Evolutionary conservation across 352 stramenopile genomes (phyloP), one percentile per base, ranked within the genome.

Genomic region (Phytopythium cucurbitacearum): DNA sequence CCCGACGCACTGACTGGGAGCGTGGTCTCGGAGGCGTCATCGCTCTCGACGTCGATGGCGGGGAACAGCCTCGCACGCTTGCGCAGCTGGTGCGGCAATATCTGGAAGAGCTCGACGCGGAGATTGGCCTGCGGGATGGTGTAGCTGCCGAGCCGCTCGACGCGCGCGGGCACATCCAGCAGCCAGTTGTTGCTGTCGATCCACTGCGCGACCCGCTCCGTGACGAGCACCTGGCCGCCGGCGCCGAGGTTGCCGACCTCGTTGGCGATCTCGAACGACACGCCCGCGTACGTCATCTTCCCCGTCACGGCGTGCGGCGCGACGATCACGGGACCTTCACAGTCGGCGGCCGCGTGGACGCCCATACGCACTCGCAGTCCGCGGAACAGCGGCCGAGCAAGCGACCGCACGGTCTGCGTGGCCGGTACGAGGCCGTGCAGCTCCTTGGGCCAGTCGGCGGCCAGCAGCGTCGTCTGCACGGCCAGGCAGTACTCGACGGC

Each of bases 341-440:
- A 59, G 12, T 57, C 56, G 50, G 59, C 61, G 6, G 64, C 58
- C 5, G 76, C 64, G 47, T 93, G 82, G 60, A 93, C 84, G 13
- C 72, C 78, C 78, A 93, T 91, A 15, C 82, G 80, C 7, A 93
- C 80, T 7, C 82, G 76, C 12, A 93, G 66, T 0, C 82, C 82
- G 41, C 73, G 75, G 48, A 93, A 93, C 3, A 91, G 33, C 13
- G 69, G 48, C 13, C 62, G 60, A 8, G 51, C 53, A 72, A 65
- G 32, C 56, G 16, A 7, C 0, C 48, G 57, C 32, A 50, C 15
- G 13, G 50, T 56, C 28, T 50, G 33, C 7, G 69, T 73, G 11
- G 57, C 65, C 3, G 69, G 59, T 4, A 71, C 55, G 7, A 57
- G 41, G 7, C 57, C 59, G 10, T 70, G 33, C 9, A 75, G 51